Percentiles rank a stretch among this genome's conserved stretches.
Conservation (phyloP, 2,329 filamentous ascomycete species). For the Fusarium phyllophilum region DNA sequence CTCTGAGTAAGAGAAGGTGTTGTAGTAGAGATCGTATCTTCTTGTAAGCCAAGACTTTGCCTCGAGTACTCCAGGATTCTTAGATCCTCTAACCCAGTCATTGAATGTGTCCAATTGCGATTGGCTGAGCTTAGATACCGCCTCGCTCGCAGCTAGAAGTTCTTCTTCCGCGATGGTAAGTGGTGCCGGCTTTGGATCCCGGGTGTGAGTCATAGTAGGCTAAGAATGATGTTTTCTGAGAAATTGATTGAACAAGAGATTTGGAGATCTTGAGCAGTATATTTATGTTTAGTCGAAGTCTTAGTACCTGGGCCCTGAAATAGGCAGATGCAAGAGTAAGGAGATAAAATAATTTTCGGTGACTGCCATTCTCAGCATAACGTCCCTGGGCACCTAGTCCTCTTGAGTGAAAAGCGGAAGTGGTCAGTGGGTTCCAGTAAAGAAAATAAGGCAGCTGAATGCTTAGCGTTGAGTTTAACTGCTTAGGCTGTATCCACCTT, state of each 20-base stretch:
- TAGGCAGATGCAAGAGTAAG: not conserved
- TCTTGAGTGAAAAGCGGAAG: not conserved
- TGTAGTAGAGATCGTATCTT: not conserved
- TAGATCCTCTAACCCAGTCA: not conserved
- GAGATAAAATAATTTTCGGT: not conserved
- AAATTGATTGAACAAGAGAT: accelerated
- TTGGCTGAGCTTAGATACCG: not conserved
- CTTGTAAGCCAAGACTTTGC: not conserved
- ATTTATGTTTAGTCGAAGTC: not conserved
- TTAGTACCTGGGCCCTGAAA: accelerated
- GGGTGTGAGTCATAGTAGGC: not conserved
- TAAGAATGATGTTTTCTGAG: not conserved
- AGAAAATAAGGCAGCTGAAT: not conserved
- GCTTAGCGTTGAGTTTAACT: not conserved
- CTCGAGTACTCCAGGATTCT: not conserved
- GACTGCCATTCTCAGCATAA: not conserved
- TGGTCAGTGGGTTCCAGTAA: not conserved
- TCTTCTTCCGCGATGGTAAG: not conserved
- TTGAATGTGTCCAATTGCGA: not conserved
- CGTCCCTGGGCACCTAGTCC: not conserved
- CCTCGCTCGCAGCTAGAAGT: not conserved
- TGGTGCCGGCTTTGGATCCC: not conserved
- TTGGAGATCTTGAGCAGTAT: not conserved
- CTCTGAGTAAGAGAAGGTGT: not conserved
- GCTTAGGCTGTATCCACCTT: not conserved